Base-by-base conservation (phyloP, 768 basidiomycete genomes). In the Termitomyces sp. region DNA sequence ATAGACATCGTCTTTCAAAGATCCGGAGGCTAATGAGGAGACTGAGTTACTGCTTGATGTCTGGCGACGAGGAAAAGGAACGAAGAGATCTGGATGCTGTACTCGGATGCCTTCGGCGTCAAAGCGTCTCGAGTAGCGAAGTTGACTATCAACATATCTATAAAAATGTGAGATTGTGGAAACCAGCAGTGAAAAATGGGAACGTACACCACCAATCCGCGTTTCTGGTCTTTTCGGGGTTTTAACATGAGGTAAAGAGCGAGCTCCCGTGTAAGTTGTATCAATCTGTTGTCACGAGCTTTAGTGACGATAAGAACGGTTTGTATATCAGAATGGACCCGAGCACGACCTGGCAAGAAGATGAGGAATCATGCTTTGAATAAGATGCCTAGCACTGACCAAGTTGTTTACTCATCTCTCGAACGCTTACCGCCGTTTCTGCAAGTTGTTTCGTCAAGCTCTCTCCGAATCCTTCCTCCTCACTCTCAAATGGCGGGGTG, bases 341-440 rank as follows among this genome's bases (percentile, higher is more conserved):
- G 84, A 4, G 96, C 94, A 55, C 96, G 89, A 53, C 96, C 95
- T 98, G 66, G 6, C 24, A 13, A 62, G 53, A 51, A 57, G 30
- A 50, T 40, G 50, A 43, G 53, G 36, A 49, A 40, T 27, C 16
- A 51, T 43, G 36, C 48, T n/a, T 42, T 58, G 22, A 22, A 44
- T 40, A 16, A 30, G 54, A 43, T 18, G 37, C 53, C 43, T 48
- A 61, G 36, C 30, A 75, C 81, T 67, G 65, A 93, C 96, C 97
- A 18, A 99, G 87, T 71, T 96, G 93, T 72, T 96, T 96, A 84
- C 94, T 96, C 94, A 98, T 95, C 74, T 99, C 97, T 48, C 97
- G 83, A 12, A 99, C 97, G 39, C 94, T 91, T 13, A 94, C 92
- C 18, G 97, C 97, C 20, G 97, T 99, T 76, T 96, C 96, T 8